Evolutionary conservation across 2,329 filamentous ascomycete genomes (phyloP).

Genomic region (Torrubiellomyces zombiae): DNA sequence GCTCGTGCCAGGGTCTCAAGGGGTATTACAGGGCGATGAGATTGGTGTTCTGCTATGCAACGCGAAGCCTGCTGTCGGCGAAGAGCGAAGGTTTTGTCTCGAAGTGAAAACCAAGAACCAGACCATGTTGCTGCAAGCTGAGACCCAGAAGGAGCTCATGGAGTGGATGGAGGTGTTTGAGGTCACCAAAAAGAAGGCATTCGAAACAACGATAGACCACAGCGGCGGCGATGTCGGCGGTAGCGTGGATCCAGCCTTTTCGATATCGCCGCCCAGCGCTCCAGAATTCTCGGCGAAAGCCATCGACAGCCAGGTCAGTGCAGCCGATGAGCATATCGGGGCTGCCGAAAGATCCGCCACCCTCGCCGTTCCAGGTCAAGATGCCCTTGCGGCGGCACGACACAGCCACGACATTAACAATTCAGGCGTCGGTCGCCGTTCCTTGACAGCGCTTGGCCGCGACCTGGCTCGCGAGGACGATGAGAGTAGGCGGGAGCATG

Average conservation of each 20-base stretch:
- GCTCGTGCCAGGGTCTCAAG: constrained; percentile 67
- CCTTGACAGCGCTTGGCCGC: constrained; percentile 33
- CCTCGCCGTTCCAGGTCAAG: constrained; percentile 45
- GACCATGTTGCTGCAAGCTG: constrained; percentile 76
- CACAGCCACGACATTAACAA: constrained; percentile 54
- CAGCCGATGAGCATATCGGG: constrained; percentile 31
- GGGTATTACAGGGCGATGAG: constrained; percentile 89
- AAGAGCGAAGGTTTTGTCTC: constrained; percentile 92
- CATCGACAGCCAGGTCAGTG: constrained; percentile 45
- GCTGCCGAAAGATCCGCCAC: constrained; percentile 53
- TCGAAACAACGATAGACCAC: constrained; percentile 52
- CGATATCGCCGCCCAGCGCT: constrained; percentile 73
- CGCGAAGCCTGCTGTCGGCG: constrained; percentile 74
- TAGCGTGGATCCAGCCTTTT: constrained; percentile 61
- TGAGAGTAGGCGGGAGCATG: constrained; percentile 64
- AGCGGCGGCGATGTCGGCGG: constrained; percentile 29
- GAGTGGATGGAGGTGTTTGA: constrained; percentile 93
- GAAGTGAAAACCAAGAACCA: constrained; percentile 97
- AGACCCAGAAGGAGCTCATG: constrained; percentile 81
- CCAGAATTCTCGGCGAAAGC: constrained; percentile 80
- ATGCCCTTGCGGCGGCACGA: constrained; percentile 35
- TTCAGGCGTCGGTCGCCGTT: constrained; percentile 30
- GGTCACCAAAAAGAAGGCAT: constrained; percentile 77
- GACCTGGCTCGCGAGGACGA: constrained; percentile 46
- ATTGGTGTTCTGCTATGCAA: constrained; percentile 91